A percentile compares a stretch with the other conserved stretches of the same genome.
These are phyloP conservation scores for Ceratocystis huliohia DNA, from an alignment of 2,329 filamentous ascomycete species.

Conservation along the genomic window DNA sequence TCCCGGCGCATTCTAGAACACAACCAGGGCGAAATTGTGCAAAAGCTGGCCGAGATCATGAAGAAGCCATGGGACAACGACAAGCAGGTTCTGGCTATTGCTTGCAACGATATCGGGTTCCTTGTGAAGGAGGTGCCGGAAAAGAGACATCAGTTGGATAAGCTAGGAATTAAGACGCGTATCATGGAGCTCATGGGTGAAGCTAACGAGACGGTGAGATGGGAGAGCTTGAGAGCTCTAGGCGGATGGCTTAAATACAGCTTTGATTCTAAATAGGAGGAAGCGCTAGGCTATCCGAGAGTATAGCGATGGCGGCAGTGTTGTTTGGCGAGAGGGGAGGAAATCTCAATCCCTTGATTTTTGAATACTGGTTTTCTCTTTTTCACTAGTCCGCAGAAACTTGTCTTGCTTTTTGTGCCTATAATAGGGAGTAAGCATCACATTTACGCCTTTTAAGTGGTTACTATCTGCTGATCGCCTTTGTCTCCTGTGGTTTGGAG, in stretches of 20 bases:
- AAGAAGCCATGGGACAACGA: conserved; percentile 61
- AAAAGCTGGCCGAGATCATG: conserved; percentile 76
- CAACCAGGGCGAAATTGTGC: conserved; percentile 64
- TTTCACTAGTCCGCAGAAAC: not conserved
- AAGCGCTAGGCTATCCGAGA: not conserved
- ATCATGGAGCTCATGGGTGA: conserved; percentile 93
- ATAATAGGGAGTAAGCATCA: not conserved
- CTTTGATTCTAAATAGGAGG: conserved; percentile 34
- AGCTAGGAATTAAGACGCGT: conserved; percentile 67
- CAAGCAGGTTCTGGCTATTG: conserved; percentile 80
- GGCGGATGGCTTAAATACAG: conserved; percentile 53
- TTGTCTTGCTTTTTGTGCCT: not conserved
- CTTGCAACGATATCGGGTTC: conserved; percentile 81
- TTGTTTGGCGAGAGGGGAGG: not conserved
- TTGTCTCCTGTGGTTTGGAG: not conserved
- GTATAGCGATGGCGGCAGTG: not conserved
- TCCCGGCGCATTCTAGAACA: conserved; percentile 75
- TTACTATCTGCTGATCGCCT: not conserved
- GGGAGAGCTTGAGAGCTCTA: conserved; percentile 81
- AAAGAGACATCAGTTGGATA: conserved; percentile 67
- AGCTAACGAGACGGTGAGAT: conserved; percentile 74
- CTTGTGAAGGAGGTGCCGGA: conserved; percentile 84
- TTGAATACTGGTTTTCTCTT: conserved; percentile 5
- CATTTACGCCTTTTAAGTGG: not conserved
- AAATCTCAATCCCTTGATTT: not conserved